Evolutionary conservation across 2,329 filamentous ascomycete species (phyloP).

Genomic region (Colletotrichum sublineola): DNA sequence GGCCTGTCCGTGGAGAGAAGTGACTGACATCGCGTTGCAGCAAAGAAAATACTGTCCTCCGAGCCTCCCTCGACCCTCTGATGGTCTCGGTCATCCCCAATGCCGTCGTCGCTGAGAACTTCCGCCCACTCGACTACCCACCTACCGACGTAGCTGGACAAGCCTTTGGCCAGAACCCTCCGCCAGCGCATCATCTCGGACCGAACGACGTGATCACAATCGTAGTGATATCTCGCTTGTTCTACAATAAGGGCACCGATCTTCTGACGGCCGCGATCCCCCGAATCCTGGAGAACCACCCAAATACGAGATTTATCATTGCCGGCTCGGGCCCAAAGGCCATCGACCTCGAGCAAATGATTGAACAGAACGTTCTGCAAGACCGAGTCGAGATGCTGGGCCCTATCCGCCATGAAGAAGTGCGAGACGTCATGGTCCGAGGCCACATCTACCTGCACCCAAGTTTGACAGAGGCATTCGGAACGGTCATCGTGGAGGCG

Average conservation of each 20-base stretch:
- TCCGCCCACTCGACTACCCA: constrained; percentile 73
- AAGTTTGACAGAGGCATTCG: constrained; percentile 95
- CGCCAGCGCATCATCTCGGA: constrained; percentile 77
- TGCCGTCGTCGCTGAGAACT: constrained; percentile 96
- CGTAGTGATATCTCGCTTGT: constrained; percentile 95
- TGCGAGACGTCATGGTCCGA: constrained; percentile 96
- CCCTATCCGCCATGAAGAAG: constrained; percentile 93
- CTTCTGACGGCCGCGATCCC: constrained; percentile 96
- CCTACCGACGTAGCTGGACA: constrained; percentile 46
- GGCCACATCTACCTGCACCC: constrained; percentile 98
- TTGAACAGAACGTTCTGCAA: constrained; percentile 93
- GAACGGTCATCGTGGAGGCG: constrained; percentile 97
- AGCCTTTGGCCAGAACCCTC: constrained; percentile 58
- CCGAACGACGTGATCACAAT: constrained; percentile 93
- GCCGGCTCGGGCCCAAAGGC: constrained; percentile 96
- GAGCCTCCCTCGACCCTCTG: constrained; percentile 92
- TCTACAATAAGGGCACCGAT: constrained; percentile 99
- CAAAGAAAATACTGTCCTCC: constrained; percentile 97
- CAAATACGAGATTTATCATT: constrained; percentile 96
- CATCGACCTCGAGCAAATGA: constrained; percentile 98
- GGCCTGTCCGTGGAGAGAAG: accelerated
- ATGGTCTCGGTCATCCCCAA: constrained; percentile 99
- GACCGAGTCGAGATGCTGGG: constrained; percentile 94
- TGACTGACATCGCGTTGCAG: constrained; percentile 59
- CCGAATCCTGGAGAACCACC: constrained; percentile 87